phyloP scores from a whole-genome alignment of 1,284 basidiomycete genomes.

The Ganoderma leucocontextum region DNA sequence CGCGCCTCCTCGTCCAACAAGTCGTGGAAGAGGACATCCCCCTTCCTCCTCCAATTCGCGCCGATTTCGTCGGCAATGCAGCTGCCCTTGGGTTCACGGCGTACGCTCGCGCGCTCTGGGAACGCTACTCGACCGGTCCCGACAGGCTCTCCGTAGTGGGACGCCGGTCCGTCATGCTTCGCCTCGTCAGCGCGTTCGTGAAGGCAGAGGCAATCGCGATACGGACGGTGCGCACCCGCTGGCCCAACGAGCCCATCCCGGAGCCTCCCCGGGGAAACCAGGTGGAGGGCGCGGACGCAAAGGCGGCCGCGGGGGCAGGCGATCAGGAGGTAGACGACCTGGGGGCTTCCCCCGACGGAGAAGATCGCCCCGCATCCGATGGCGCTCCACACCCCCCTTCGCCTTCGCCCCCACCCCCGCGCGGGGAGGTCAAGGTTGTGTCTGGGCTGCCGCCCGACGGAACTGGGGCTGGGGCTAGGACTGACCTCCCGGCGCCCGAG shows the following conservation, averaged over 20 bases:
- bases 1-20: constrained; percentile 56
- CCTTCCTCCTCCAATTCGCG: constrained; percentile 53
- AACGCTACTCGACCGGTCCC: constrained; percentile 54
- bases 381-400: constrained; percentile 17
- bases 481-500: constrained; percentile 6
- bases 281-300: neutral
- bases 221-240: constrained; percentile 9
- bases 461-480: neutral
- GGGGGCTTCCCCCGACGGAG: constrained; percentile 9
- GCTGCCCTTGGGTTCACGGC: constrained; percentile 57
- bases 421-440: constrained; percentile 12
- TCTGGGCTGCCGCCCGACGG: constrained; percentile 17
- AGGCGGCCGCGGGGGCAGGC: constrained; percentile 9
- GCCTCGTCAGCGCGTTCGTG: constrained; percentile 62
- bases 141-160: constrained; percentile 54
- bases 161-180: constrained; percentile 56
- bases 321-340: constrained; percentile 17
- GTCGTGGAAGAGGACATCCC: constrained; percentile 50
- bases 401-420: constrained; percentile 30
- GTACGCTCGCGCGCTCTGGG: constrained; percentile 62
- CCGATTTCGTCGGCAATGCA: constrained; percentile 53
- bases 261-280: constrained; percentile 26
- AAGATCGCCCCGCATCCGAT: constrained; percentile 31
- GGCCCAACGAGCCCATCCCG: constrained; percentile 2
- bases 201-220: constrained; percentile 36